Evolutionary conservation across 352 stramenopile species (phyloP), one percentile per base, ranked within the genome.

Genomic region (Globisporangium middletonii): DNA sequence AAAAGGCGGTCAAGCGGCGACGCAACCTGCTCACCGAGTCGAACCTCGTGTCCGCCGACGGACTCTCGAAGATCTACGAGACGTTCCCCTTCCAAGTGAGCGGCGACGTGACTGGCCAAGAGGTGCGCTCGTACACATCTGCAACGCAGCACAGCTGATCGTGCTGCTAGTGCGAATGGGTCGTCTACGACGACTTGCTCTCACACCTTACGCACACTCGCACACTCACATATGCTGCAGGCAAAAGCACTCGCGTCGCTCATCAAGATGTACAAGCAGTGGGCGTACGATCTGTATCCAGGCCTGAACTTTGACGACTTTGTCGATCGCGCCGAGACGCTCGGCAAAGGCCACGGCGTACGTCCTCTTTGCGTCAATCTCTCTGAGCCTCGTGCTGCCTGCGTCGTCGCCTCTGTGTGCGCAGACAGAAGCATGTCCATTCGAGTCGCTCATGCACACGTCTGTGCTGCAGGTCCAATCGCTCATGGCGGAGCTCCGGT

Each of bases 251-350:
- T 94, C 45, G 67, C 61, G 23, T 81, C 72, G 35, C 62, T 94
- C 45, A 64, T 94, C 12, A 79, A 79, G 47, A 86, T 86, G 77
- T 94, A 94, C 73, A 90, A 88, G 55, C 79, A 94, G 54, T 94
- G 83, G 83, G 83, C 83, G 13, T 94, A 85, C 59, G 83, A 92
- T 48, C 67, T 94, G 41, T 91, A 88, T 53, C 81, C 83, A 18
- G 80, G 79, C 0, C 70, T 92, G n/a, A 83, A 89, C 47, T 87
- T 94, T 62, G 83, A 92, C 38, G 81, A 94, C 60, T 89, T 94
- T 54, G 61, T 89, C 27, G 81, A 89, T 11, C 68, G 81, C 13
- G 63, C 79, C 5, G 81, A 92, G 59, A 59, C 57, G 23, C 49
- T 92, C 11, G 75, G 77, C 18, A 88, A 88, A 45, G 68, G 65